A percentile compares a stretch with the other conserved stretches of the same genome.
Evolutionary conservation across 2,329 filamentous ascomycete species (phyloP).

Genomic region (Huntiella abstrusa): DNA sequence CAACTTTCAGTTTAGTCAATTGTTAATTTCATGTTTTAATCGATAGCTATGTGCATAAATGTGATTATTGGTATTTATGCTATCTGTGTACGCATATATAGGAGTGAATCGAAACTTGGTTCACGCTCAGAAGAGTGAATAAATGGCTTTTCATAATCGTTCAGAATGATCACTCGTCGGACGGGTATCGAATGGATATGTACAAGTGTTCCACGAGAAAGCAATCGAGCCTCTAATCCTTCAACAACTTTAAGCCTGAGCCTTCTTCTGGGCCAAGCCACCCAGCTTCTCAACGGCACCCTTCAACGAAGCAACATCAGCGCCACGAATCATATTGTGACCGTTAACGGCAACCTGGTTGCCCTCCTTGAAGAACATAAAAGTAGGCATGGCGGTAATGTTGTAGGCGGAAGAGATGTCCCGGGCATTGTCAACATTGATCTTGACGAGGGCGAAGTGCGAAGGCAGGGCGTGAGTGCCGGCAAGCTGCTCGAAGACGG

Average conservation of each 20-base stretch:
- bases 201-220: too few species aligned
- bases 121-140: too few species aligned
- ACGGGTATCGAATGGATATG: too few species aligned
- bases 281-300: conserved; percentile 22
- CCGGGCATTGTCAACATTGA: conserved; percentile 71
- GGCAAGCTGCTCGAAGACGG: conserved; percentile 32
- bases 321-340: conserved; percentile 15
- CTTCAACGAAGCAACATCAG: conserved; percentile 14
- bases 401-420: conserved; percentile 59
- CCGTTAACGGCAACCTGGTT: conserved; percentile 22
- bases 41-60: too few species aligned
- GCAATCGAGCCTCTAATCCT: not conserved
- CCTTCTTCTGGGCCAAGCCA: conserved; percentile 19
- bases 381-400: conserved; percentile 85
- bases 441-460: conserved; percentile 60
- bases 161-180: too few species aligned
- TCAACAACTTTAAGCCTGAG: conserved; percentile 12
- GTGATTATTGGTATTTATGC: too few species aligned
- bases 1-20: too few species aligned
- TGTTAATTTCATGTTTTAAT: too few species aligned
- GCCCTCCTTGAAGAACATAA: conserved; percentile 66
- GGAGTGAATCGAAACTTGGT: too few species aligned
- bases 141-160: too few species aligned
- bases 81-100: too few species aligned
- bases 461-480: conserved; percentile 20